These are phyloP conservation scores for Phytopythium cucurbitacearum DNA, from an alignment of 352 stramenopile genomes.

Conservation along the genomic window DNA sequence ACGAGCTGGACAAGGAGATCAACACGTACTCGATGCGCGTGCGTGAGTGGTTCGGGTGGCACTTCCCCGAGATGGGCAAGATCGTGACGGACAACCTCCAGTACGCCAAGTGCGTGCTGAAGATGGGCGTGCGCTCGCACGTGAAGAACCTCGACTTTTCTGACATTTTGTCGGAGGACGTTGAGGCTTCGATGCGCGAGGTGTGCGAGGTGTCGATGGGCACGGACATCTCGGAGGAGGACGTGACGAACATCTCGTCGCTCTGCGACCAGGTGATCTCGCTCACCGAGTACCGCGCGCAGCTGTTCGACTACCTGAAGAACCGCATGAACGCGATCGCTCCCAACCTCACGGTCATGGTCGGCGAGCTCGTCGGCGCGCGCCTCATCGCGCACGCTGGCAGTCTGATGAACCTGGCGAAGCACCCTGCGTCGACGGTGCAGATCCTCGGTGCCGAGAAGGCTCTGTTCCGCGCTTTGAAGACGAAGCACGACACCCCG, in stretches of 20 bases:
- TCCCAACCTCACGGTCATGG: conserved; percentile 99
- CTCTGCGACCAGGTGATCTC: conserved; percentile 91
- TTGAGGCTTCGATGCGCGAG: conserved; percentile 96
- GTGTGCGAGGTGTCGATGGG: conserved; percentile 99
- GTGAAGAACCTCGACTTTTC: conserved; percentile 93
- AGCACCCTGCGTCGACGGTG: conserved; percentile 98
- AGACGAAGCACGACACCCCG: conserved; percentile 99
- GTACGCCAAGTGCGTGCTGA: conserved; percentile 97
- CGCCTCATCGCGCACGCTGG: conserved; percentile 99
- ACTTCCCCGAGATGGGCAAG: conserved; percentile 97
- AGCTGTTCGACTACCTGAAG: conserved; percentile 99
- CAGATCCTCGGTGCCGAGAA: conserved; percentile 99
- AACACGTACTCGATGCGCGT: conserved; percentile 99
- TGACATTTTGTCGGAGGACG: conserved; percentile 84
- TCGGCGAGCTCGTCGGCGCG: conserved; percentile 98
- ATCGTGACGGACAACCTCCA: conserved; percentile 98
- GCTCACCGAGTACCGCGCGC: conserved; percentile 87
- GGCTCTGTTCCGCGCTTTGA: conserved; percentile 99
- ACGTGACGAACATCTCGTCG: conserved; percentile 96
- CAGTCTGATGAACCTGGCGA: conserved; percentile 99
- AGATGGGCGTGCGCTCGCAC: conserved; percentile 92
- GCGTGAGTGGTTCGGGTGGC: conserved; percentile 99
- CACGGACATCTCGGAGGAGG: conserved; percentile 98
- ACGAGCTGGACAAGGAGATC: conserved; percentile 99
- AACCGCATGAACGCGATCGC: conserved; percentile 99